Evolutionary conservation across 768 basidiomycete species (phyloP), one percentile per base, ranked within the genome.

Genomic region (Exsudoporus frostii): DNA sequence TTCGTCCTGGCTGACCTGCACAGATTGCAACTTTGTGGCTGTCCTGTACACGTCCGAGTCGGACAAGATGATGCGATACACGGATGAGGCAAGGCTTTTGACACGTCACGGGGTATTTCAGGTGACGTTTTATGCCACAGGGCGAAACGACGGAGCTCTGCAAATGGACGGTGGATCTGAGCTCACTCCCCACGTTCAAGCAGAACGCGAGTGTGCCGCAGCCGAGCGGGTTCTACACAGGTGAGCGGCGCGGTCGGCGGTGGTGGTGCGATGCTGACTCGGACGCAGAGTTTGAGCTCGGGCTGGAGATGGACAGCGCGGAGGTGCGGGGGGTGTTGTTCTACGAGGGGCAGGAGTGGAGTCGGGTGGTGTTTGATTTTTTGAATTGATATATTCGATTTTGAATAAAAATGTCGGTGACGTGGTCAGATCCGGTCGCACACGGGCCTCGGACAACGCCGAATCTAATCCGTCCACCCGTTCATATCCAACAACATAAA

Each of bases 81-180:
- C 85, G 1, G 91, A 93, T 65, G 91, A 93, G 74, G 79, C 74
- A 59, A 64, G 72, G 41, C 20, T 29, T 22, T 45, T 27, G 61
- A 60, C 45, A 55, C 50, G 56, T 55, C 54, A 54, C 51, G 53
- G 30, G 7, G 46, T 37, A 39, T 7, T 42, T 42, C 22, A 24
- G 51, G 24, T 72, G 63, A 71, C 66, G 55, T 54, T 55, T 57
- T 62, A 42, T 58, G 50, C 51, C 47, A 53, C 56, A 80, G 78
- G 88, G 88, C 27, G 88, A 88, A 63, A 84, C 81, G 4, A 73
- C 66, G 55, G 88, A 90, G 65, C 71, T 90, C 43, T 90, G 88
- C 74, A 86, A 88, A 71, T 93, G 91, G 91, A 92, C 87, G 10
- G 90, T 93, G 32, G 86, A 93, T 69, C 76, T 93, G 46, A 81